Base-by-base conservation (phyloP, 768 basidiomycete species). In the Termitomyces titanicus region DNA sequence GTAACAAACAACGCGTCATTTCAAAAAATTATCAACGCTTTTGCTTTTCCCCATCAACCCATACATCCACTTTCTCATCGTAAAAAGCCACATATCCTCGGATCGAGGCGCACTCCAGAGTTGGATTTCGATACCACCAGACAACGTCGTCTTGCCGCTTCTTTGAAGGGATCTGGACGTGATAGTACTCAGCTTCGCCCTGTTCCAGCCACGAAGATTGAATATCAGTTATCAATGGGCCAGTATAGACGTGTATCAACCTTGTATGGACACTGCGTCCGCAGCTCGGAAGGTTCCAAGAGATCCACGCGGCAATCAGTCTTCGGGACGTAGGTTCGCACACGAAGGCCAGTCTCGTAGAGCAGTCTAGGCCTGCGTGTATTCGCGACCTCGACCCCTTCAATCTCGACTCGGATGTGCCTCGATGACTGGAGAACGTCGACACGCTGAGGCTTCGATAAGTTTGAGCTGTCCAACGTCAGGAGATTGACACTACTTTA, bases 21-120 rank as follows among this genome's bases (percentile, higher is more conserved):
- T 10, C 12, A 29, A n/a, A 42, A 6, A 48, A 37, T n/a, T n/a
- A n/a, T 46, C 46, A 46, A 24, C 70, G 75, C 15, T 63, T 59
- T 61, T 81, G 79, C 63, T 81, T 81, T 53, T 74, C 74, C 17
- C 77, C 84, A 60, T 88, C 84, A 15, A 88, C 64, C 71, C 76
- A 88, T 12, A 87, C 77, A 51, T 86, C 83, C 25, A 87, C 79
- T 57, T 82, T 85, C 60, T 88, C 85, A 51, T 88, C 84, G 57
- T 83, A 84, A 64, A 85, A 86, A 0, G 83, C 79, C 7, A 82
- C 67, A 54, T 76, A 75, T 17, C 83, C 83, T 47, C 66, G 71
- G 44, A 86, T 77, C 20, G 67, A 72, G 3, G 74, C 69, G 38
- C 79, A 79, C 57, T 86, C 85, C 0, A 70, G 68, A 13, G 69